Percentiles rank a stretch among this genome's conserved stretches.
Evolutionary conservation across 2,329 filamentous ascomycete species (phyloP).

Genomic region (Xylaria arbuscula): DNA sequence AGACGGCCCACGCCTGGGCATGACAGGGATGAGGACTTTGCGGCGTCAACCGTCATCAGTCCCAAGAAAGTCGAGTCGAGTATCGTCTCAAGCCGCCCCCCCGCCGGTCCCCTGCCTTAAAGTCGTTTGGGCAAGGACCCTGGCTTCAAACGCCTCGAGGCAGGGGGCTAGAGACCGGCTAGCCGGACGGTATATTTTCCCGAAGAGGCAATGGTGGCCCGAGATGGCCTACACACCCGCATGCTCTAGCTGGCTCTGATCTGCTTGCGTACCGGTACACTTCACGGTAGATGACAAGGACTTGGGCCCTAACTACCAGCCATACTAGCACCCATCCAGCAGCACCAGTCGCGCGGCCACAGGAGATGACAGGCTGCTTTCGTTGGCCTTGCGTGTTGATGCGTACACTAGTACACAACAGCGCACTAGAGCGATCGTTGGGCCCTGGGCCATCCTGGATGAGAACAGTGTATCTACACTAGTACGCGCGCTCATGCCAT

Average conservation of each 20-base stretch:
- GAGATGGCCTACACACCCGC: conserved; percentile 43
- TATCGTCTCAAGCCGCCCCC: conserved; percentile 58
- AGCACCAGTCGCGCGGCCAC: conserved; percentile 5
- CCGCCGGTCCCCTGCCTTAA: conserved; percentile 48
- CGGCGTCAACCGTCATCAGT: conserved; percentile 52
- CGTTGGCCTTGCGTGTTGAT: conserved; percentile 30
- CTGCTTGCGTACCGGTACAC: conserved; percentile 12
- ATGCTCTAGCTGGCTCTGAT: conserved; percentile 26
- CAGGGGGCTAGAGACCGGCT: conserved; percentile 48
- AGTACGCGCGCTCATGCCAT: conserved; percentile 33
- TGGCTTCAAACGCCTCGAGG: conserved; percentile 50
- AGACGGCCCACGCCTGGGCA: conserved; percentile 49
- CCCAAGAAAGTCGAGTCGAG: conserved; percentile 52
- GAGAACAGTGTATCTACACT: conserved; percentile 18
- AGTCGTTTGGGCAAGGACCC: conserved; percentile 50
- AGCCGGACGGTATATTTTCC: conserved; percentile 48
- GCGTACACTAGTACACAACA: conserved; percentile 27
- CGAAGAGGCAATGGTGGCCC: conserved; percentile 49
- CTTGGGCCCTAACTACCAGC: conserved; percentile 17
- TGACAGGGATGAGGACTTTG: conserved; percentile 52
- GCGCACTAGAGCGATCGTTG: conserved; percentile 51
- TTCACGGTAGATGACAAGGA: conserved; percentile 23
- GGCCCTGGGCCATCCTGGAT: conserved; percentile 54
- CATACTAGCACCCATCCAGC: conserved; percentile 11
- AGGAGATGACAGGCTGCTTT: conserved; percentile 13